phyloP scores from a whole-genome alignment of 805 yeast species.

The Blastobotrys attinorum region DNA sequence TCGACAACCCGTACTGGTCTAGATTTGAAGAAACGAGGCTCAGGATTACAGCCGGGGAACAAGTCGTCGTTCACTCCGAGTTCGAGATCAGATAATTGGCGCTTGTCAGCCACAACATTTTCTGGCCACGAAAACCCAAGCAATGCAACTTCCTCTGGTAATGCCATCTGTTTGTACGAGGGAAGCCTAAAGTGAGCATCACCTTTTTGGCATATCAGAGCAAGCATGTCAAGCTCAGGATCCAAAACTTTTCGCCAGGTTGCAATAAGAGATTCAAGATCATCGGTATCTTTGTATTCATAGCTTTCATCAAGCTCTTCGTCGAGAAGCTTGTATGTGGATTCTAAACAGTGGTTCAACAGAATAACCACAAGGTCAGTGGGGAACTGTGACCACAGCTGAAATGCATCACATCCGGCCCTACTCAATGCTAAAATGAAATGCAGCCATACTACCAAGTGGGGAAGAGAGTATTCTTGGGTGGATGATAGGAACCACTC shows the following conservation, averaged over 20 bases:
- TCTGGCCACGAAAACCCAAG: constrained; percentile 16
- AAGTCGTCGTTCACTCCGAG: constrained; percentile 9
- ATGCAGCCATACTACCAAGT: constrained; percentile 3
- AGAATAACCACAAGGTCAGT: neutral
- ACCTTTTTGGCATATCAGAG: neutral
- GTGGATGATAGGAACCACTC: neutral
- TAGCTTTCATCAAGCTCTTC: neutral
- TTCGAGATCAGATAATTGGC: neutral
- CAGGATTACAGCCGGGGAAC: constrained; percentile 17
- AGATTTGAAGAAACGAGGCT: no score
- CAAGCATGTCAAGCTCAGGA: neutral
- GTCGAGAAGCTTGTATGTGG: neutral
- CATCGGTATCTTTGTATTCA: no score
- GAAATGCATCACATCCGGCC: neutral
- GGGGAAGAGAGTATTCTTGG: neutral
- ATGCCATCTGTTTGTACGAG: constrained; percentile 13
- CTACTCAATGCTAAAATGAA: neutral
- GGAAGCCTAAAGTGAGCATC: constrained; percentile 5
- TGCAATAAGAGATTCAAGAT: neutral
- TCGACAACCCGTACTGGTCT: neutral
- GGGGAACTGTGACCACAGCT: neutral
- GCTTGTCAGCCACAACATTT: neutral
- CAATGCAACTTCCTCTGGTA: constrained; percentile 19
- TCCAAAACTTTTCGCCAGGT: neutral
- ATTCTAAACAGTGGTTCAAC: neutral